A percentile compares a stretch with the other conserved stretches of the same genome.
These are phyloP conservation scores for Penicillium sp. DNA, from an alignment of 2,329 filamentous ascomycete genomes.

Conservation along the genomic window DNA sequence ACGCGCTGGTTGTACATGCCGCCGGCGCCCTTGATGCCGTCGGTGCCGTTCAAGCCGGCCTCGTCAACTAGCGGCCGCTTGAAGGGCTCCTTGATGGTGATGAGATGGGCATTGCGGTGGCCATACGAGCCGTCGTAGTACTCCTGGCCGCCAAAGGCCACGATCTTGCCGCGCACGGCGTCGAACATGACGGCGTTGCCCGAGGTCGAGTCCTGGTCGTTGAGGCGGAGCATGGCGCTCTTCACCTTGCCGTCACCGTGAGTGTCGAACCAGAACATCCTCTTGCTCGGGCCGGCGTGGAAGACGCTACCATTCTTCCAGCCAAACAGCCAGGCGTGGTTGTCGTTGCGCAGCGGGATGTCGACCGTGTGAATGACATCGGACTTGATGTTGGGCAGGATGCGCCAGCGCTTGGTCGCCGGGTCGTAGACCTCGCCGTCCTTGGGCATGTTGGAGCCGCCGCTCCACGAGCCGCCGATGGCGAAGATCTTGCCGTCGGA, in stretches of 20 bases:
- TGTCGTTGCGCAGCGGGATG: constrained; percentile 41
- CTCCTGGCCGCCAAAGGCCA: constrained; percentile 49
- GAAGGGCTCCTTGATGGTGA: constrained; percentile 43
- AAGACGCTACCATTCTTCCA: constrained; percentile 51
- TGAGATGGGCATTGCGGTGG: constrained; percentile 47
- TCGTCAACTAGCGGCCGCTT: constrained; percentile 29
- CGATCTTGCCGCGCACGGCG: constrained; percentile 51
- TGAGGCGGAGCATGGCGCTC: constrained; percentile 37
- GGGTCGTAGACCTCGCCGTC: constrained; percentile 55
- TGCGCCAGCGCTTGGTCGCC: constrained; percentile 45
- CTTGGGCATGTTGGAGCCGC: constrained; percentile 46
- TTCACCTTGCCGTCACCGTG: constrained; percentile 22
- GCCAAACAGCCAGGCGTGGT: constrained; percentile 53
- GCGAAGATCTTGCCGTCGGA: constrained; percentile 55
- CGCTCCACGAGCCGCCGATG: constrained; percentile 57
- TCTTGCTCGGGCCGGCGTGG: constrained; percentile 52
- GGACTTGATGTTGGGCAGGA: constrained; percentile 35
- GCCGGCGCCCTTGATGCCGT: too few species aligned
- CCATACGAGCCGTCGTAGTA: constrained; percentile 44
- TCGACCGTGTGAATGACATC: constrained; percentile 51
- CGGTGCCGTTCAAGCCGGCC: constrained; percentile 48
- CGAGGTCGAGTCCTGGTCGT: constrained; percentile 51
- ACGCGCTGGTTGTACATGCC: constrained; percentile 40
- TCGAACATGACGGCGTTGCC: constrained; percentile 57
- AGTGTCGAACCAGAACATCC: constrained; percentile 54